phyloP scores from a whole-genome alignment of 164 flowering plant genomes.

The Saururus chinensis region DNA sequence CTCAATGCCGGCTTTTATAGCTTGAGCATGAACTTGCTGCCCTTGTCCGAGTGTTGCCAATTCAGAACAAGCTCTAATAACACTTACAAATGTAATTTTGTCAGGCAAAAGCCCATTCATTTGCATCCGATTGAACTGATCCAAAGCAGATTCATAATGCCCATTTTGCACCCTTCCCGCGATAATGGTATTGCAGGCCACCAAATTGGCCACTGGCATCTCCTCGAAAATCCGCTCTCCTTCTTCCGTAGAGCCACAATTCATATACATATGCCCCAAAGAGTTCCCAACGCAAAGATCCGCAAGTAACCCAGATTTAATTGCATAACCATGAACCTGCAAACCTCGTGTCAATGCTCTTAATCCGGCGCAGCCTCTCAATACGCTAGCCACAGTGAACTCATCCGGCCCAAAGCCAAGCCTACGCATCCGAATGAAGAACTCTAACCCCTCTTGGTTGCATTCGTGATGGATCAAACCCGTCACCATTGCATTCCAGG shows the following conservation, averaged over 20 bases:
- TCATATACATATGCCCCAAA: slow-evolving; percentile 78
- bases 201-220: slow-evolving; percentile 48
- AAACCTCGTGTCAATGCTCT: slow-evolving; percentile 6
- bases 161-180: slow-evolving; percentile 67
- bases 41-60: slow-evolving; percentile 70
- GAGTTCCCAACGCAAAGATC: slow-evolving; percentile 59
- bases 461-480: slow-evolving; percentile 40
- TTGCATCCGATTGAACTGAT: slow-evolving; percentile 47
- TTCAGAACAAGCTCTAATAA: slow-evolving; percentile 64
- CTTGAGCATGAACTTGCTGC: slow-evolving; percentile 64
- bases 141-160: slow-evolving; percentile 39
- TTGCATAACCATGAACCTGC: slow-evolving; percentile 34
- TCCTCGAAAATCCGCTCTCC: slow-evolving; percentile 46
- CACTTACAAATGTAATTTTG: slow-evolving; percentile 55
- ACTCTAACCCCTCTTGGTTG: slow-evolving; percentile 47
- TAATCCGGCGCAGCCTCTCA: slow-evolving; percentile 20
- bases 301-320: slow-evolving; percentile 37
- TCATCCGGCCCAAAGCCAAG: slow-evolving; percentile 17
- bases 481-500: slow-evolving; percentile 69
- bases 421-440: slow-evolving; percentile 25
- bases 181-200: slow-evolving; percentile 64
- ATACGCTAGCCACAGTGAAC: slow-evolving; percentile 20
- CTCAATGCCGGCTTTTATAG: slow-evolving; percentile 37
- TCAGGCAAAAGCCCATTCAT: slow-evolving; percentile 54
- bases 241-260: slow-evolving; percentile 34